Conservation (phyloP, 345 rosid genomes). For the Punica granatum region DNA sequence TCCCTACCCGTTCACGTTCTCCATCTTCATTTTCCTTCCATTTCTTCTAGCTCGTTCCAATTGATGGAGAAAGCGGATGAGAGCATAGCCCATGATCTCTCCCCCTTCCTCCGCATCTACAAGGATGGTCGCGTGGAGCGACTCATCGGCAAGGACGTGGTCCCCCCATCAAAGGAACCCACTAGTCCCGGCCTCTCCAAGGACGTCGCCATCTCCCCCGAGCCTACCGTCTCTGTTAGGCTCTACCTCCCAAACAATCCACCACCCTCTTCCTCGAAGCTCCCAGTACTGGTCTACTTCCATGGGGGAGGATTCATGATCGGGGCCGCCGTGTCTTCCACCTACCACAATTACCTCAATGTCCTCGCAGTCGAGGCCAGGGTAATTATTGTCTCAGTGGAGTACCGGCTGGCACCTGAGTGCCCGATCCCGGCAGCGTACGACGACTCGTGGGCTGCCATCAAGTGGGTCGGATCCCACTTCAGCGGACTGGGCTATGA, state of each 20-base stretch:
- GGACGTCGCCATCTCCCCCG: slow-evolving; percentile 16
- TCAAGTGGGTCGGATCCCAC: slow-evolving; percentile 35
- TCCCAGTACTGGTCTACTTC: slow-evolving; percentile 30
- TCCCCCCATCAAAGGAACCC: slow-evolving; percentile 17
- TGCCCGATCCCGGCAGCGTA: slow-evolving; percentile 23
- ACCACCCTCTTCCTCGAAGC: slow-evolving; percentile 10
- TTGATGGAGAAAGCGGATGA: slow-evolving; percentile 4
- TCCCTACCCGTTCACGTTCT: too few relatives aligned
- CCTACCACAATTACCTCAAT: slow-evolving; percentile 16
- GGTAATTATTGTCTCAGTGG: slow-evolving; percentile 22
- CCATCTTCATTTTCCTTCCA: too few relatives aligned
- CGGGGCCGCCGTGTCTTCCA: slow-evolving; percentile 16
- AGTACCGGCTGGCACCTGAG: slow-evolving; percentile 35
- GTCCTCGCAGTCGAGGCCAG: slow-evolving; percentile 18
- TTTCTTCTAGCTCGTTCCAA: too few relatives aligned
- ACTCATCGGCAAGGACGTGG: slow-evolving; percentile 13
- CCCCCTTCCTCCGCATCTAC: slow-evolving; percentile 19
- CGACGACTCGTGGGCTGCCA: slow-evolving; percentile 37
- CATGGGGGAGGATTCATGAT: slow-evolving; percentile 34
- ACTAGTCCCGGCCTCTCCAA: slow-evolving; percentile 23
- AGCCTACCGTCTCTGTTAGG: slow-evolving; percentile 16
- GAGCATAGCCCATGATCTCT: slow-evolving; percentile 12
- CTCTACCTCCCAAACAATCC: slow-evolving; percentile 21
- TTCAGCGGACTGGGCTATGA: slow-evolving; percentile 18
- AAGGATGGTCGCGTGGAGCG: slow-evolving; percentile 29